Evolutionary conservation across 1,284 basidiomycete species (phyloP).

Genomic region (Coniferiporia sulphurascens): DNA sequence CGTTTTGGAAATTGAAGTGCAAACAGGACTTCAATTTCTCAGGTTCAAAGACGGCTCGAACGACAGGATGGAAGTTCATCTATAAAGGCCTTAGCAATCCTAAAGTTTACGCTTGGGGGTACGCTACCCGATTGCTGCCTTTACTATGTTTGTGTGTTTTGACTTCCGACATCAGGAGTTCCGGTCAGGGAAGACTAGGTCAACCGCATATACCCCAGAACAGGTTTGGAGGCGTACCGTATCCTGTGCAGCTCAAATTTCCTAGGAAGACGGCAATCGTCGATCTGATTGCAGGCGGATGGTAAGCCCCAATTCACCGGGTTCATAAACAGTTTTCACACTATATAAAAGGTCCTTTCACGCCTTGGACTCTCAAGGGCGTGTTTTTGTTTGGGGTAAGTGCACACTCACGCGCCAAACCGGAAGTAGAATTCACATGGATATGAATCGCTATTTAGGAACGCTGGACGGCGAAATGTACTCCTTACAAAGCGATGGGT

Average conservation of each 20-base stretch:
- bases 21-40: constrained; percentile 76
- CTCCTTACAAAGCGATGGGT: constrained; percentile 49
- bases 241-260: constrained; percentile 55
- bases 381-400: constrained; percentile 80
- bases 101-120: constrained; percentile 81
- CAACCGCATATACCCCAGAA: constrained; percentile 34
- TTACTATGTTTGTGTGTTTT: neutral
- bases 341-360: constrained; percentile 62
- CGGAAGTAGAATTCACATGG: constrained; percentile 5
- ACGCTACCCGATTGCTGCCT: constrained; percentile 24
- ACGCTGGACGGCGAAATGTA: constrained; percentile 49
- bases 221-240: constrained; percentile 44
- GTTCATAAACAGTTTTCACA: constrained; percentile 10
- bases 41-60: constrained; percentile 61
- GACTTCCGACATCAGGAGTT: constrained; percentile 39
- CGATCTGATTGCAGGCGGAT: constrained; percentile 72
- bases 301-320: constrained; percentile 41
- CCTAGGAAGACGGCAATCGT: constrained; percentile 58
- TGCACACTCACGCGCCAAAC: neutral
- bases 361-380: constrained; percentile 70
- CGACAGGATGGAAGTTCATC: constrained; percentile 72
- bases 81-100: constrained; percentile 63
- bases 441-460: constrained; percentile 36
- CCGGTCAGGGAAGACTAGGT: constrained; percentile 58
- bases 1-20: constrained; percentile 73